Evolutionary conservation across 345 rosid genomes (phyloP).

Genomic region (Murraya koenigii): DNA sequence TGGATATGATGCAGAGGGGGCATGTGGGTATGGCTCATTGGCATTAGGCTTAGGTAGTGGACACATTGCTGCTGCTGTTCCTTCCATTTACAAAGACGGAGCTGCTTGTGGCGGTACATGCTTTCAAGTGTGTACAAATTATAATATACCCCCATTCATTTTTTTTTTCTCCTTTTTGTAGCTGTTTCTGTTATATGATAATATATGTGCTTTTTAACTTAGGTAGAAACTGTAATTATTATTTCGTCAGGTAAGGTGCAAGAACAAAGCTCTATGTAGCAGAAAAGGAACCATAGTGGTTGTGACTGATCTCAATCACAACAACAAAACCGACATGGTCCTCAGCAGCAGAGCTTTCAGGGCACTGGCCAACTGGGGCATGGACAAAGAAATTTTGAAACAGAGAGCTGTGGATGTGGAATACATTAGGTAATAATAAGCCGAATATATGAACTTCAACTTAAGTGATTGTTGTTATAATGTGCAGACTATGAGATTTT

Average conservation of each 20-base stretch:
- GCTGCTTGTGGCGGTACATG: conserved; percentile 92
- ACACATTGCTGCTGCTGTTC: conserved; percentile 60
- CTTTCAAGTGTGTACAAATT: conserved; percentile 49
- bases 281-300: conserved; percentile 63
- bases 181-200: not conserved
- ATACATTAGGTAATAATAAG: conserved; percentile 55
- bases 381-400: conserved; percentile 42
- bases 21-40: conserved; percentile 81
- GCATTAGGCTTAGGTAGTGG: conserved; percentile 64
- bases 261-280: conserved; percentile 47
- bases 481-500: not conserved
- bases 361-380: conserved; percentile 76
- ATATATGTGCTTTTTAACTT: not conserved
- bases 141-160: not conserved
- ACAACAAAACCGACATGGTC: conserved; percentile 67
- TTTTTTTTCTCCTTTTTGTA: not conserved
- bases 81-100: conserved; percentile 78
- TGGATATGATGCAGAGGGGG: conserved; percentile 60
- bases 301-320: conserved; percentile 61
- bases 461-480: not conserved
- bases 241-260: conserved; percentile 68
- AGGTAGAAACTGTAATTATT: not conserved
- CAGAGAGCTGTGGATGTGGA: conserved; percentile 61
- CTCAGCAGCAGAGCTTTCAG: conserved; percentile 79
- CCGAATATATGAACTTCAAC: not conserved